Conservation (phyloP, 148 eudicot genomes). For the Polygonum maritimum region DNA sequence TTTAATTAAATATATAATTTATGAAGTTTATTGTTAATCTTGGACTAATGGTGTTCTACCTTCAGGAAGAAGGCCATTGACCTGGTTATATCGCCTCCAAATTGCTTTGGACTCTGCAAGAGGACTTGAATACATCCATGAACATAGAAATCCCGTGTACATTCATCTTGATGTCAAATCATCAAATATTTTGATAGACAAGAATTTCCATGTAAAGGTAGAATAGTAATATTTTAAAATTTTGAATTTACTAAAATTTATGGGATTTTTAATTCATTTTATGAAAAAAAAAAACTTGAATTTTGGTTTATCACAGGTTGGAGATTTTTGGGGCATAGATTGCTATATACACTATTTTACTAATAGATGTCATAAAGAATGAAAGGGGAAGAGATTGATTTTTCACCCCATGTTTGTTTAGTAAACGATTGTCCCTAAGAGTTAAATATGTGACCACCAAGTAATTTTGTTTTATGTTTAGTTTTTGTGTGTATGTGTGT, state of each 20-base stretch:
- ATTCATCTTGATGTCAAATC: slow-evolving; percentile 71
- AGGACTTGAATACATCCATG: slow-evolving; percentile 78
- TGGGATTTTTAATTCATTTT: neutral
- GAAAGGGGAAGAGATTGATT: no score
- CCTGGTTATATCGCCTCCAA: slow-evolving; percentile 63
- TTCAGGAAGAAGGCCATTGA: slow-evolving; percentile 39
- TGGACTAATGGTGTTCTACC: neutral
- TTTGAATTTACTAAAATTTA: no score
- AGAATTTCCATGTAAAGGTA: slow-evolving; percentile 56
- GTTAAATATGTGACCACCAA: no score
- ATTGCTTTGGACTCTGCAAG: slow-evolving; percentile 77
- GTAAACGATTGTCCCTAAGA: no score
- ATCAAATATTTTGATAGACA: slow-evolving; percentile 54
- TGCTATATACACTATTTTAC: no score
- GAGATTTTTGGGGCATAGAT: slow-evolving; percentile 85
- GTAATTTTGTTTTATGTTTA: no score
- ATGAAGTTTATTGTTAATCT: slow-evolving; percentile 6
- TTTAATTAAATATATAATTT: no score
- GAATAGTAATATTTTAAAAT: neutral
- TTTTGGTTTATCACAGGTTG: slow-evolving; percentile 31
- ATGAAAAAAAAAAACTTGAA: neutral
- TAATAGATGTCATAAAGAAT: no score
- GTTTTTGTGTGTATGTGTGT: no score
- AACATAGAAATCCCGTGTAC: slow-evolving; percentile 54
- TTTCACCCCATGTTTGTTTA: no score